Base-by-base conservation (phyloP, 768 basidiomycete species). In the Kwoniella dendrophila region DNA sequence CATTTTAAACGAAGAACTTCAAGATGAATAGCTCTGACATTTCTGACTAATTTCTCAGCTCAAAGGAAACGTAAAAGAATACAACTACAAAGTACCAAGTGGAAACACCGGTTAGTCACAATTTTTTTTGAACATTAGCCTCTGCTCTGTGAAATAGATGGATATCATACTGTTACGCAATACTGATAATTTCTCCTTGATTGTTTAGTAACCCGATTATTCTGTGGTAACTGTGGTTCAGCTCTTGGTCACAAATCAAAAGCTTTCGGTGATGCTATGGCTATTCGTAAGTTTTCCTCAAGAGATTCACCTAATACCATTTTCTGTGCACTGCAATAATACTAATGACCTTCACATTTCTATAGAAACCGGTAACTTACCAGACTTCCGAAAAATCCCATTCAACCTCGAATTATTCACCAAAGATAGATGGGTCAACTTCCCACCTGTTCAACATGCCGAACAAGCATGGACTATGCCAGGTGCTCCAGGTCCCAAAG, bases 271-370 rank as follows among this genome's bases (percentile, higher is more conserved):
- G 70, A 69, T n/a, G 50, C 60, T 18, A 71, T 69, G 65, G 68
- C 70, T 16, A 63, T 71, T 44, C 67, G 68, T 69, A 41, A 64
- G 69, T 70, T n/a, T n/a, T n/a, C n/a, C n/a, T n/a, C n/a, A n/a
- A n/a, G n/a, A 20, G 8, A 38, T 12, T 24, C 2, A 27, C 26
- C 20, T n/a, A 4, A 40, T 44, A 5, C 2, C 3, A 22, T 10
- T 38, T 36, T 27, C 16, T 26, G 30, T n/a, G n/a, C n/a, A n/a
- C n/a, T n/a, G n/a, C n/a, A n/a, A n/a, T n/a, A n/a, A n/a, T n/a
- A n/a, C n/a, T n/a, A n/a, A n/a, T n/a, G n/a, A n/a, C n/a, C n/a
- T n/a, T n/a, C n/a, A n/a, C n/a, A n/a, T n/a, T n/a, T n/a, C 3
- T 10, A n/a, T 50, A 69, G 68, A 73, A 51, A 73, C 72, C 51